Evolutionary conservation across 345 rosid genomes (phyloP), one percentile per base, ranked within the genome.

Genomic region (Camelina hispida): DNA sequence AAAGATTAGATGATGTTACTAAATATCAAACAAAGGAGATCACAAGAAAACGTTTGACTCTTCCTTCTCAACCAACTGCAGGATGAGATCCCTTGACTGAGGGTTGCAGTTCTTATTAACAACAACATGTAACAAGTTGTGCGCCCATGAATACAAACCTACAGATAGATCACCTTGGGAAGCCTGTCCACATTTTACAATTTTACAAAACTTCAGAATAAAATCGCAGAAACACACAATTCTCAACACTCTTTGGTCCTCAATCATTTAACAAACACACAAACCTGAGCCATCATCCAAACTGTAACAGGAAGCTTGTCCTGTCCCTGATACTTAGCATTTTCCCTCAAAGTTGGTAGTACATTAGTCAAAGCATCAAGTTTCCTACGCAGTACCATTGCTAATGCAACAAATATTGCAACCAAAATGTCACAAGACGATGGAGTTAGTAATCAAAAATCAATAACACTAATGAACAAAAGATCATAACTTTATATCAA

Each of bases 271-370:
- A 25, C 37, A 46, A 2, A 11, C 25, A 46, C 48, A 61, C 62
- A 53, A 72, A 88, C 96, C 91, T 91, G 96, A 52, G 87, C 81
- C 75, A 88, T 80, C 87, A 84, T 85, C 97, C 97, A 91, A 30
- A 84, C 80, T 72, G 81, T 68, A 68, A 88, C 83, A 3, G 85
- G 87, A 75, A 88, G 89, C 74, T 88, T 91, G 71, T 91, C 97
- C 69, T 88, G 92, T 34, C 97, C 91, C 50, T 86, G 90, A 79
- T 85, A 91, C 87, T 87, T 88, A 2, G 82, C 66, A 83, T 70
- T 79, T 47, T 88, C 94, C 74, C 86, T 85, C 69, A 88, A 54
- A 54, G 80, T 81, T 1, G 92, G 87, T 68, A 88, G 75, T 66
- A 79, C 83, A 69, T 54, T 61, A 72, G 82, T 78, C 71, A 91